Percentiles rank a stretch among this genome's conserved stretches.
Conservation (phyloP, 2,329 filamentous ascomycete species). For the Colletotrichum abscissum region DNA sequence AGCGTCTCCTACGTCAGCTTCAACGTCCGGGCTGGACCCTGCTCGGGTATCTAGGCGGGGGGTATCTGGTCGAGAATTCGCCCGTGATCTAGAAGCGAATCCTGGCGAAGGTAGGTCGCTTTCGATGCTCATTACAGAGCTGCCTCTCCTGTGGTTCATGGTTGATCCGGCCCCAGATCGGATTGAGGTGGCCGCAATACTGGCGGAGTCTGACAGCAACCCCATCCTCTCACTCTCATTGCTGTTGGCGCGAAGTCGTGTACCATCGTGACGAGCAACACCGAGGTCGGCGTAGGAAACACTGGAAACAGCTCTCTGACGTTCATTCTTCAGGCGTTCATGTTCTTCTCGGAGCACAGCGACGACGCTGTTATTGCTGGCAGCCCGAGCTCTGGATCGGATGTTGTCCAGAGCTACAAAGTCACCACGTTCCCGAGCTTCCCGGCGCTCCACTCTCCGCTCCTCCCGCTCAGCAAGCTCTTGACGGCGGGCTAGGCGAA, state of each 20-base stretch:
- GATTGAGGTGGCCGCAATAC: slow-evolving; percentile 59
- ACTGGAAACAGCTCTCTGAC: slow-evolving; percentile 76
- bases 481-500: slow-evolving; percentile 80
- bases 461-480: slow-evolving; percentile 84
- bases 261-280: slow-evolving; percentile 81
- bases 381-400: slow-evolving; percentile 64
- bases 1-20: slow-evolving; percentile 60
- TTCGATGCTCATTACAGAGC: slow-evolving; percentile 66
- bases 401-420: slow-evolving; percentile 74
- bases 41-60: slow-evolving; percentile 51
- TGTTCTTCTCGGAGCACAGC: slow-evolving; percentile 69
- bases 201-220: slow-evolving; percentile 77
- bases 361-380: slow-evolving; percentile 63
- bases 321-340: slow-evolving; percentile 65
- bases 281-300: slow-evolving; percentile 83
- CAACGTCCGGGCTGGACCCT: slow-evolving; percentile 65
- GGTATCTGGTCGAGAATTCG: slow-evolving; percentile 57
- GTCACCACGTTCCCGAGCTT: slow-evolving; percentile 80
- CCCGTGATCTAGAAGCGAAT: slow-evolving; percentile 49
- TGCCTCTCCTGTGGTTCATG: slow-evolving; percentile 56
- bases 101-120: slow-evolving; percentile 56
- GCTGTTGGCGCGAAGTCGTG: slow-evolving; percentile 78
- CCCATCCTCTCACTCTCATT: slow-evolving; percentile 78
- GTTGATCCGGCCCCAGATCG: slow-evolving; percentile 47
- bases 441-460: slow-evolving; percentile 74